Evolutionary conservation across 176 grass and related monocot genomes (phyloP), one percentile per base, ranked within the genome.

Genomic region (Zizania latifolia): DNA sequence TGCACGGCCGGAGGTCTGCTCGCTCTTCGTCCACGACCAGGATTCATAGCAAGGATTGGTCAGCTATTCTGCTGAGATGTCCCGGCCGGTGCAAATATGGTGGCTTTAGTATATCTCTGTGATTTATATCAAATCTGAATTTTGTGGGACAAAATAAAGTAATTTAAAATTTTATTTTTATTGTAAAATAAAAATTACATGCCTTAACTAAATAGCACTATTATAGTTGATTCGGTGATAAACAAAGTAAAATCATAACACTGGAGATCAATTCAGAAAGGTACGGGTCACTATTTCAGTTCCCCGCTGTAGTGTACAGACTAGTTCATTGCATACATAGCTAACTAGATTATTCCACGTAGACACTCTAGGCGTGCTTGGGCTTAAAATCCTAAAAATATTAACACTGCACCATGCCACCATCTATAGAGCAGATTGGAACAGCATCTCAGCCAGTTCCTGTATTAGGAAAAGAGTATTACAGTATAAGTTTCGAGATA

Each of bases 391-490:
- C 68, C 80, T 55, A 77, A 6, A 74, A 10, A 1, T 61, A 51
- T 62, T 50, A 31, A 66, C 68, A 33, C n/a, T n/a, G 26, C n/a
- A n/a, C n/a, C n/a, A n/a, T n/a, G n/a, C 15, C 48, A 46, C 35
- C 65, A 14, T 89, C 81, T 91, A 97, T n/a, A 97, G 58, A 34
- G 75, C 83, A 43, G 94, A 87, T 62, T 97, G 94, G 79, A 97
- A 97, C 41, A 93, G 66, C 66, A 97, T 89, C 81, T 91, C 90
- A 2, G 94, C 90, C 30, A 93, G 44, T 74, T 97, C 87, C 94
- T 97, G 88, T 46, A 91, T 66, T 19, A 45, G 24, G n/a, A 62
- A 26, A 61, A n/a, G n/a, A n/a, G n/a, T n/a, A n/a, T n/a, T n/a
- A n/a, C n/a, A n/a, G n/a, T n/a, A n/a, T n/a, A n/a, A n/a, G n/a